These are phyloP conservation scores for Scheffersomyces ergatensis DNA, from an alignment of 805 yeast species.

Conservation along the genomic window DNA sequence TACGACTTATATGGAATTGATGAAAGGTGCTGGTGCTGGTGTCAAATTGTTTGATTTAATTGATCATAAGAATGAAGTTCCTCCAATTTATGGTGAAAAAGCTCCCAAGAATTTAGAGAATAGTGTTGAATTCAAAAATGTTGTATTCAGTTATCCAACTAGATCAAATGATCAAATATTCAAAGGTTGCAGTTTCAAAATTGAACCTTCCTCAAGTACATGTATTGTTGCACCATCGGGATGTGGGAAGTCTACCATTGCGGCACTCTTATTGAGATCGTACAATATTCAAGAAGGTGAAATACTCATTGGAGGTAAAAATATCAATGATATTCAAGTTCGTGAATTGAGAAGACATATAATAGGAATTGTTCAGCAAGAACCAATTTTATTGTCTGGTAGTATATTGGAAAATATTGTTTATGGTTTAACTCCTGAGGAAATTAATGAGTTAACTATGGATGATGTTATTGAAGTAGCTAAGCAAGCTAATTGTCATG, in stretches of 20 bases:
- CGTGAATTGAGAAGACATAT: constrained; percentile 45
- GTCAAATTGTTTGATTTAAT: constrained; percentile 41
- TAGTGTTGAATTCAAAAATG: constrained; percentile 36
- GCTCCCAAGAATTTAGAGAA: constrained; percentile 17
- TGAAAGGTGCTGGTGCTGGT: constrained; percentile 49
- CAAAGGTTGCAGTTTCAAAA: constrained; percentile 34
- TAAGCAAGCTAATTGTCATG: constrained; percentile 56
- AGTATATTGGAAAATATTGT: constrained; percentile 53
- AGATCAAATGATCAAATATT: constrained; percentile 35
- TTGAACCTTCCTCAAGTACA: constrained; percentile 35
- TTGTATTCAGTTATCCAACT: constrained; percentile 41
- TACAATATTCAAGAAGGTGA: constrained; percentile 49
- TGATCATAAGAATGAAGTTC: constrained; percentile 34
- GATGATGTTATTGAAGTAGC: constrained; percentile 44
- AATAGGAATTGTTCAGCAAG: constrained; percentile 63
- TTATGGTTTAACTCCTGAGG: constrained; percentile 45
- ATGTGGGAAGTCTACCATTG: constrained; percentile 60
- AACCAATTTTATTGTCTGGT: constrained; percentile 57
- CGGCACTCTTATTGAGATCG: constrained; percentile 50
- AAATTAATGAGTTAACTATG: constrained; percentile 32
- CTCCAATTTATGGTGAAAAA: constrained; percentile 32
- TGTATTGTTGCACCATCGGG: constrained; percentile 59
- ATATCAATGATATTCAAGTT: constrained; percentile 47
- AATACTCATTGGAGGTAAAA: constrained; percentile 50
- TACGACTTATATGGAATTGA: constrained; percentile 44